Evolutionary conservation across 2,329 filamentous ascomycete genomes (phyloP).

Genomic region (Calonectria hawksworthii): DNA sequence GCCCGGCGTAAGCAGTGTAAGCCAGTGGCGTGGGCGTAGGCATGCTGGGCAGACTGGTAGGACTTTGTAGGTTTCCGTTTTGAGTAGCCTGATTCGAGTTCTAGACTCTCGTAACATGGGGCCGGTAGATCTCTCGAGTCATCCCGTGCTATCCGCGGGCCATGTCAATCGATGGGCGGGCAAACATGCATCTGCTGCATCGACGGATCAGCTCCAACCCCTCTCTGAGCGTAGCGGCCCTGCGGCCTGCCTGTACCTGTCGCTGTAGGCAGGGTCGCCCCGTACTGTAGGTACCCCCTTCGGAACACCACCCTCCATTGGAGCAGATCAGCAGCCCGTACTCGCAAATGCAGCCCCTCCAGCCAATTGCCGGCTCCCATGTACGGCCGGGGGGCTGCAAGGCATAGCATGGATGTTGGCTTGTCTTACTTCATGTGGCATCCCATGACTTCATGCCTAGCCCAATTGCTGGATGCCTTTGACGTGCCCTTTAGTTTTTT

Average conservation of each 20-base stretch:
- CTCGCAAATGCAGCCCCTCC: not conserved
- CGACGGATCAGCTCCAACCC: not conserved
- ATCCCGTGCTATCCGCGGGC: constrained; percentile 9
- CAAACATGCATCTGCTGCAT: constrained; percentile 9
- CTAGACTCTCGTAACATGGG: constrained; percentile 5
- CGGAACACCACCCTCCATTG: constrained; percentile 10
- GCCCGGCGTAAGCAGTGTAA: not conserved
- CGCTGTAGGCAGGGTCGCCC: not conserved
- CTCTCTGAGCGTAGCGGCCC: not conserved
- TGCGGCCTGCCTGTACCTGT: not conserved
- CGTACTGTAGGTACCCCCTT: constrained; percentile 3
- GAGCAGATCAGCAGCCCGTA: constrained; percentile 9
- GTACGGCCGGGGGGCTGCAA: constrained; percentile 1
- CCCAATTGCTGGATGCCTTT: not conserved
- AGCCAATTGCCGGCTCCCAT: not conserved
- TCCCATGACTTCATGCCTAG: constrained; percentile 7
- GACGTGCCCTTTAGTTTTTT: not conserved
- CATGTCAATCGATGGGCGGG: not conserved
- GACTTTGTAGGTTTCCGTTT: not conserved
- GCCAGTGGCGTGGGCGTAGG: not conserved
- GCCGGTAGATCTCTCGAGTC: constrained; percentile 12
- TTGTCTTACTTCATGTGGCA: not conserved
- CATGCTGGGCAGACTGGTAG: not conserved
- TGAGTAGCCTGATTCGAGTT: constrained; percentile 1
- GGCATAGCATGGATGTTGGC: not conserved